These are phyloP conservation scores for Bryopsis sp. DNA, from an alignment of 139 green algal species.

Conservation along the genomic window DNA sequence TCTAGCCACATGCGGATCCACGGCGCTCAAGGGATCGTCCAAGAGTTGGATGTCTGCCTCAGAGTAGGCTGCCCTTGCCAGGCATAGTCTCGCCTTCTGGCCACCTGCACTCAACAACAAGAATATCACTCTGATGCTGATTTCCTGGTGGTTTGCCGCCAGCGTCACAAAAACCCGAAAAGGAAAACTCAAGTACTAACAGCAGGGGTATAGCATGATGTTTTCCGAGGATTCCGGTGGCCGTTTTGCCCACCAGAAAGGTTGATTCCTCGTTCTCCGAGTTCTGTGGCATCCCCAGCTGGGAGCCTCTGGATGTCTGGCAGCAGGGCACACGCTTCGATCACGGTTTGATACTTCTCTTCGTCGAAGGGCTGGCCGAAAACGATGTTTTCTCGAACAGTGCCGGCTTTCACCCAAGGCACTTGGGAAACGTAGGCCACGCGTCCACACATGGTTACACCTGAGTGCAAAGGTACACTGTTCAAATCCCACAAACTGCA, in stretches of 20 bases:
- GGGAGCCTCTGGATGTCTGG: conserved; percentile 57
- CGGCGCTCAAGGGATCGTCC: conserved; percentile 78
- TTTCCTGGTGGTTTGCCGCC: too few relatives aligned
- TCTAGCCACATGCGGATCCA: conserved; percentile 70
- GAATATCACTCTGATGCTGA: too few relatives aligned
- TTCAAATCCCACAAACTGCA: too few relatives aligned
- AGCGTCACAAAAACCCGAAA: background rate
- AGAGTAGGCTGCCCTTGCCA: conserved; percentile 69
- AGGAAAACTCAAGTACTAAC: background rate
- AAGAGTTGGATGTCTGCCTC: conserved; percentile 56
- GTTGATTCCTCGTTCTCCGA: conserved; percentile 86
- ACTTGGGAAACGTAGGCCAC: conserved; percentile 35
- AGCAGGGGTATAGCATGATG: background rate
- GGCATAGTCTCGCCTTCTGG: conserved; percentile 64
- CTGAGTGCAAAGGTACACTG: too few relatives aligned
- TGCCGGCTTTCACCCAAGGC: conserved; percentile 67
- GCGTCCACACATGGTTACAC: too few relatives aligned
- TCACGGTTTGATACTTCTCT: conserved; percentile 40
- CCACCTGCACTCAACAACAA: conserved; percentile 48
- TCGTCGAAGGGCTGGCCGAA: conserved; percentile 53
- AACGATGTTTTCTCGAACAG: conserved; percentile 65
- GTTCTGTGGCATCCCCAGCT: conserved; percentile 67
- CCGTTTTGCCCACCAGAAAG: conserved; percentile 50
- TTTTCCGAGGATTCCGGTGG: too few relatives aligned
- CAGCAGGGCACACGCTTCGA: conserved; percentile 49